A percentile compares a stretch with the other conserved stretches of the same genome.
phyloP scores from a whole-genome alignment of 305 asterid genomes.

The Euphrasia arctica region DNA sequence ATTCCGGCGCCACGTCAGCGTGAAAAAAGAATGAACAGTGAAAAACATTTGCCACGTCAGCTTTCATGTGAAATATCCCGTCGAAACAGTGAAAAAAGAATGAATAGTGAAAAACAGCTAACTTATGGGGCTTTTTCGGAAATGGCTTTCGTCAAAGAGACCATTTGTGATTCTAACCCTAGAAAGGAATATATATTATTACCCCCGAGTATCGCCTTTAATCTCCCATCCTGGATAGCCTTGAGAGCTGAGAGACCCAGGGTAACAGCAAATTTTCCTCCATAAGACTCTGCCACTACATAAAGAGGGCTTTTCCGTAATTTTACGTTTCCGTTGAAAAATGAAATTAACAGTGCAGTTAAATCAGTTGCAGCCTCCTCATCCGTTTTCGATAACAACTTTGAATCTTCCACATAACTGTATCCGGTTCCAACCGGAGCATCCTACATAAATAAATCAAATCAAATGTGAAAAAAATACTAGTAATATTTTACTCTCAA shows the following conservation, averaged over 20 bases:
- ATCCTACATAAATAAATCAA: constrained; percentile 45
- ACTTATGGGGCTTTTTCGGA: too few relatives aligned
- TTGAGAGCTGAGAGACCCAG: neutral
- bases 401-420: constrained; percentile 81
- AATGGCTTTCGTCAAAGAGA: too few relatives aligned
- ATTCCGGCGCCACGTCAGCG: too few relatives aligned
- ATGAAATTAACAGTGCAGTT: constrained; percentile 58
- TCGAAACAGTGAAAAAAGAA: too few relatives aligned
- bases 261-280: neutral
- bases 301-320: constrained; percentile 34
- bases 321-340: constrained; percentile 58
- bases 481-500: too few relatives aligned
- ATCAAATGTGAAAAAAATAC: too few relatives aligned
- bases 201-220: neutral
- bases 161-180: too few relatives aligned
- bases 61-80: too few relatives aligned
- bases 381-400: constrained; percentile 68
- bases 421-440: constrained; percentile 97
- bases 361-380: constrained; percentile 80
- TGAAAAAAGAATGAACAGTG: too few relatives aligned
- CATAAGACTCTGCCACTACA: neutral
- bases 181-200: neutral
- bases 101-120: too few relatives aligned
- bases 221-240: neutral
- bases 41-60: too few relatives aligned